Conservation (phyloP, 1,284 basidiomycete species). For the Melanopsichium pennsylvanicum region DNA sequence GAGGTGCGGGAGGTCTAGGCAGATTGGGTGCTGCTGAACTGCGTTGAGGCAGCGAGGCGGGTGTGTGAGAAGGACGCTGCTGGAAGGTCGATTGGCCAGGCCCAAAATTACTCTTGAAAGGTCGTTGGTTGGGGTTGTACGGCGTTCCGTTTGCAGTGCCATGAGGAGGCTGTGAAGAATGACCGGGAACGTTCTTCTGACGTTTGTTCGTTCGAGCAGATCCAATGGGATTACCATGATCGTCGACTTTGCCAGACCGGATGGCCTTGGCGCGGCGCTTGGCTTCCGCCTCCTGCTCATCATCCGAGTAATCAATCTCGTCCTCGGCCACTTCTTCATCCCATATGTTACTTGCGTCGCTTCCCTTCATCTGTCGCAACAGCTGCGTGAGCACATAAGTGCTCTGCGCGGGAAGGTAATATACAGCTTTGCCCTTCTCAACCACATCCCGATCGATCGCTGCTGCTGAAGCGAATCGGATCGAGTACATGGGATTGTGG, state of each 20-base stretch:
- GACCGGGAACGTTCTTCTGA: slow-evolving; percentile 22
- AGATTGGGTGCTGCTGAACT: slow-evolving; percentile 1
- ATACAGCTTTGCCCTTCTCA: slow-evolving; percentile 68
- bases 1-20: slow-evolving; percentile 10
- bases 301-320: slow-evolving; percentile 87
- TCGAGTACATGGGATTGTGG: slow-evolving; percentile 80
- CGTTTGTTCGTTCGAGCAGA: slow-evolving; percentile 25
- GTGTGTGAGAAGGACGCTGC: slow-evolving; percentile 1
- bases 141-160: slow-evolving; percentile 1
- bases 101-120: neutral
- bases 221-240: slow-evolving; percentile 29
- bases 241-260: slow-evolving; percentile 25
- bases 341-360: slow-evolving; percentile 88
- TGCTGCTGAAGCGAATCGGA: slow-evolving; percentile 68
- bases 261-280: slow-evolving; percentile 67
- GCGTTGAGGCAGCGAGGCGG: slow-evolving; percentile 10
- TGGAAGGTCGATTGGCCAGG: slow-evolving; percentile 4
- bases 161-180: slow-evolving; percentile 6
- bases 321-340: slow-evolving; percentile 87
- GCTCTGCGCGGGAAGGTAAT: slow-evolving; percentile 79
- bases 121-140: neutral
- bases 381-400: slow-evolving; percentile 78
- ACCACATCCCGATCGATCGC: slow-evolving; percentile 58
- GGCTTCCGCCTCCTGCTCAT: slow-evolving; percentile 80
- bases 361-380: slow-evolving; percentile 75